Base-by-base conservation (phyloP, 306 rosid species). In the Begonia masoniana region DNA sequence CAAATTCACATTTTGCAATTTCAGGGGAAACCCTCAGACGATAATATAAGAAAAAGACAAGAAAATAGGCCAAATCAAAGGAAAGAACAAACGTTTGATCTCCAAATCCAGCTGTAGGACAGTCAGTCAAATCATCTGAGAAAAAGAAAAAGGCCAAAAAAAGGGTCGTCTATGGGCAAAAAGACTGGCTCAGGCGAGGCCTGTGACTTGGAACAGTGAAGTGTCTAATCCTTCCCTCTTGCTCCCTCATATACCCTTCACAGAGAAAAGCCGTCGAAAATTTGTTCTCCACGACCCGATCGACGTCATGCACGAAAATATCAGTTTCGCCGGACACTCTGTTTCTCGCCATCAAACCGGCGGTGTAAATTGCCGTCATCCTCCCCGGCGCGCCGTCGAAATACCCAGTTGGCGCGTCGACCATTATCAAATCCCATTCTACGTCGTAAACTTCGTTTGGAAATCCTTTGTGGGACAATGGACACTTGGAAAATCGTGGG, bases 371-470 rank as follows among this genome's bases (percentile, higher is more conserved):
- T 0, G 95, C 95, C 10, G 43, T 76, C 97, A 89, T 89, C 63
- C 97, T 76, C 14, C 97, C 97, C 0, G 97, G 95, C 0, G 97
- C 97, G 6, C 58, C 83, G 0, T 80, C 83, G 52, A 70, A 72
- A 61, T 74, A 89, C 12, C 97, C 97, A 0, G 94, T 89, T 0
- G 97, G 97, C 10, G 97, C 97, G 56, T 89, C 97, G 41, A 89
- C 94, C 97, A 89, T 89, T 16, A 89, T 89, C 69, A 83, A 56
- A 43, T 89, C 97, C 97, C 97, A 89, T 17, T 82, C 97, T 0
- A 77, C 55, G 19, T 82, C 88, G 45, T 85, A 89, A 4, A 89
- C 64, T n/a, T 82, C 85, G 13, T 47, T 74, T 0, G 95, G 95
- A 14, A 85, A 74, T 23, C 81, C 79, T 60, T 80, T 89, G 16